Base-by-base conservation (phyloP, 2,329 filamentous ascomycete genomes). In the Tolypocladium guangdongense region DNA sequence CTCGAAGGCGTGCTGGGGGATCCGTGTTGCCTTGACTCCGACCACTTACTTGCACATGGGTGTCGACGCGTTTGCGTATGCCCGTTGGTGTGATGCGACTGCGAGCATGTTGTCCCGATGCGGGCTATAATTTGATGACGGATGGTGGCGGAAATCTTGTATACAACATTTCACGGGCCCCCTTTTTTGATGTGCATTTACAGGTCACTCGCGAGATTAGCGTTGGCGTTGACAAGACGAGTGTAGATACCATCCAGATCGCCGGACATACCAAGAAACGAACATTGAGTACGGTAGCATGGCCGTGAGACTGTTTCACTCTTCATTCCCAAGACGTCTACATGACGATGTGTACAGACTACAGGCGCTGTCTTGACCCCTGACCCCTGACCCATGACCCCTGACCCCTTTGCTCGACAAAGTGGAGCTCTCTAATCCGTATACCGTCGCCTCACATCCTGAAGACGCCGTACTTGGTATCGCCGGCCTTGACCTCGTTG, bases 401-500 rank as follows among this genome's bases (percentile, higher is more conserved):
- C 12, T 37, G 20, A 37, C 32, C 32, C 16, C 27, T n/a, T 41
- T 36, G 27, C n/a, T 47, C 14, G 20, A 48, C 18, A 35, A 35
- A n/a, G n/a, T 7, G 12, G 8, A 20, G 14, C 38, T 51, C 24
- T 37, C 16, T 30, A 22, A 22, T n/a, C 32, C 38, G 8, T 32
- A 22, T 32, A 27, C 32, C 38, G 8, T 32, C 24, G 30, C 8
- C 56, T 60, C 80, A 92, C 88, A 92, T 92, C 63, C 88, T 80
- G 71, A 92, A 92, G 33, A 92, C 86, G 14, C 88, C 88, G 71
- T 90, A 92, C 66, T 78, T 84, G 22, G 83, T 87, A 56, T 80
- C 79, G 49, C 80, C 80, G 10, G 78, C 74, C 63, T 78, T 75
- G 48, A 82, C 71, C 54, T 83, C 77, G 59, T 82, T 83, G 60